Conservation (phyloP, 2,329 filamentous ascomycete species). For the Apiospora phragmitis region DNA sequence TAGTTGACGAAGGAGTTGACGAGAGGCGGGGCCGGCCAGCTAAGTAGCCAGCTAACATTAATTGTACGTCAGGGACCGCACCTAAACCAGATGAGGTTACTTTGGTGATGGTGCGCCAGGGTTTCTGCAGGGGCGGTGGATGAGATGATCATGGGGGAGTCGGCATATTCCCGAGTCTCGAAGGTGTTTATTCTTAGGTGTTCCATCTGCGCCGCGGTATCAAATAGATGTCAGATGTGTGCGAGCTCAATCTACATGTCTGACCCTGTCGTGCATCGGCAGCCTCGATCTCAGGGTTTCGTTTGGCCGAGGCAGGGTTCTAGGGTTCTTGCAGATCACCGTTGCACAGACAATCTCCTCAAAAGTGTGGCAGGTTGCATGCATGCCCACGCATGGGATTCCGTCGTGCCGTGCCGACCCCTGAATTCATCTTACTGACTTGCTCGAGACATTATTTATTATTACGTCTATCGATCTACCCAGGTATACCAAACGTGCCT, state of each 20-base stretch:
- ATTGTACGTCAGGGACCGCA: background rate
- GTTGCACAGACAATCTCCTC: background rate
- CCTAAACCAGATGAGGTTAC: background rate
- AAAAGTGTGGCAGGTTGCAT: background rate
- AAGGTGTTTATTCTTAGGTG: background rate
- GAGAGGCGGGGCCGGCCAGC: background rate
- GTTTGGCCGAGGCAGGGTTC: background rate
- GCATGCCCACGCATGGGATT: background rate
- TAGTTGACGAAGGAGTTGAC: background rate
- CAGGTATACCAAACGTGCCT: background rate
- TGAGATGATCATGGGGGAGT: conserved; percentile 2
- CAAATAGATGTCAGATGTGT: background rate
- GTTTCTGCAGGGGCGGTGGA: background rate
- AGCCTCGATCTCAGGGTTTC: background rate
- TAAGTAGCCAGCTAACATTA: background rate
- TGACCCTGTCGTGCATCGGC: background rate
- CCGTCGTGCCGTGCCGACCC: background rate
- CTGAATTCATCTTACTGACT: background rate
- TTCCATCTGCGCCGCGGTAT: background rate
- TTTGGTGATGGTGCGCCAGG: background rate
- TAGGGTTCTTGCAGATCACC: background rate
- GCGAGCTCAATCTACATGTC: background rate
- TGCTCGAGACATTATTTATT: background rate
- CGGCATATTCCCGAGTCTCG: background rate
- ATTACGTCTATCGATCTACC: background rate